A percentile compares a stretch with the other conserved stretches of the same genome.
phyloP scores from a whole-genome alignment of 2,329 filamentous ascomycete species.

The Hortaea werneckii region DNA sequence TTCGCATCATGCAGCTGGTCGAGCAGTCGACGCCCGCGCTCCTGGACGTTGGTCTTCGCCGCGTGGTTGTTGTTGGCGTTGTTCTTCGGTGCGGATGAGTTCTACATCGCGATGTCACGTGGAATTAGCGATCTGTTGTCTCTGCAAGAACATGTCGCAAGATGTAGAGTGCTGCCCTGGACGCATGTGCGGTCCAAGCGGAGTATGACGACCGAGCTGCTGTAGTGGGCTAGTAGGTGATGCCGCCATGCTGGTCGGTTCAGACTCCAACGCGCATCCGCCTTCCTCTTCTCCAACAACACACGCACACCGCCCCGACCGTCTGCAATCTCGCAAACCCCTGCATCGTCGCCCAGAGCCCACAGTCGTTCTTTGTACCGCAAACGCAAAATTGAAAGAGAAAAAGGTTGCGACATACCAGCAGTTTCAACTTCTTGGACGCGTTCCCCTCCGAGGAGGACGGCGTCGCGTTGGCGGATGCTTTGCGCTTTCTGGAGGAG shows the following conservation, averaged over 20 bases:
- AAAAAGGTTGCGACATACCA: constrained; percentile 38
- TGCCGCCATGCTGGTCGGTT: constrained; percentile 15
- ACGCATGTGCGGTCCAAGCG: constrained; percentile 5
- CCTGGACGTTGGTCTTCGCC: constrained; percentile 34
- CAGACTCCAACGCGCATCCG: constrained; percentile 5
- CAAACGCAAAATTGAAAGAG: not conserved
- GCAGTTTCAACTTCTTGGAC: constrained; percentile 48
- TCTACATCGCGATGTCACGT: constrained; percentile 15
- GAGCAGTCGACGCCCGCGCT: constrained; percentile 62
- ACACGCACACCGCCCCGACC: not conserved
- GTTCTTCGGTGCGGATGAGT: constrained; percentile 12
- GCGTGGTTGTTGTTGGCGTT: no score
- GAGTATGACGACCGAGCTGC: constrained; percentile 19
- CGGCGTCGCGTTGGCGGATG: constrained; percentile 37
- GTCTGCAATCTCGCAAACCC: constrained; percentile 1
- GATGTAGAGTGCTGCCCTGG: no score
- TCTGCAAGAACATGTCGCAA: no score
- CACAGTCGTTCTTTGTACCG: not conserved
- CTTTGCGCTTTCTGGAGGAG: constrained; percentile 44
- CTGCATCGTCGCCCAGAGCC: constrained; percentile 1
- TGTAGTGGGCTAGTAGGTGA: constrained; percentile 14
- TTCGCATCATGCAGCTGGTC: constrained; percentile 64
- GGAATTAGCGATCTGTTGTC: no score
- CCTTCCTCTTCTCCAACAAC: constrained; percentile 6
- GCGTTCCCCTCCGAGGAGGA: constrained; percentile 39